Base-by-base conservation (phyloP, 164 flowering plant genomes). In the Cinnamomum micranthum region DNA sequence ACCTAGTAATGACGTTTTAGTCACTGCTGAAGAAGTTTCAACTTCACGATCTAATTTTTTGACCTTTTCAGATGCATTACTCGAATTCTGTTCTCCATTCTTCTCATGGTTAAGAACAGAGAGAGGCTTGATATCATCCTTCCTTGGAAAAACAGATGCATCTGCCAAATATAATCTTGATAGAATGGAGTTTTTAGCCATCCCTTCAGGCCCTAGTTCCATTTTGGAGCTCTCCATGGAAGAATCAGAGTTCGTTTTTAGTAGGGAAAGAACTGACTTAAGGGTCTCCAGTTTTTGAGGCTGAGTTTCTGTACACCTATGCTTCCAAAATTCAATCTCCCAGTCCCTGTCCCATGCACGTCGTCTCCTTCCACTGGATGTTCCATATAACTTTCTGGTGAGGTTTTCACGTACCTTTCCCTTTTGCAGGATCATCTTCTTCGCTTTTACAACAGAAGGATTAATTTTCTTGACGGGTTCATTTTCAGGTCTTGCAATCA, bases 291-390 rank as follows among this genome's bases (percentile, higher is more conserved):
- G 82, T 76, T 94, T 96, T 78, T 92, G 97, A 74, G 92, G 89
- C 70, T 86, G 89, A 50, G 83, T 74, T 77, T 79, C 78, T 75
- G 73, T 73, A 81, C 95, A 89, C 27, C 99, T 91, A 76, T 89
- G 87, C 84, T 92, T 96, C 99, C 99, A 96, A 77, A 95, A 96
- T 76, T 96, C 99, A 62, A 94, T 79, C 77, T 93, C 97, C 85
- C 93, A 89, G 73, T 96, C 98, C 74, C 99, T 84, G 75, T 88
- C 90, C 99, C 99, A 95, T 73, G 89, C 92, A 71, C 91, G 91
- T 71, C 76, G 86, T 59, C 97, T 82, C 77, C 78, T 91, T 76
- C 99, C 99, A 76, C 86, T 88, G 13, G 85, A 78, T 64, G 80
- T 79, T 19, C 87, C 93, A 83, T 93, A 95, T 63, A 95, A 92